These are phyloP conservation scores for Alternaria sp. DNA, from an alignment of 2,329 filamentous ascomycete genomes.

Conservation along the genomic window DNA sequence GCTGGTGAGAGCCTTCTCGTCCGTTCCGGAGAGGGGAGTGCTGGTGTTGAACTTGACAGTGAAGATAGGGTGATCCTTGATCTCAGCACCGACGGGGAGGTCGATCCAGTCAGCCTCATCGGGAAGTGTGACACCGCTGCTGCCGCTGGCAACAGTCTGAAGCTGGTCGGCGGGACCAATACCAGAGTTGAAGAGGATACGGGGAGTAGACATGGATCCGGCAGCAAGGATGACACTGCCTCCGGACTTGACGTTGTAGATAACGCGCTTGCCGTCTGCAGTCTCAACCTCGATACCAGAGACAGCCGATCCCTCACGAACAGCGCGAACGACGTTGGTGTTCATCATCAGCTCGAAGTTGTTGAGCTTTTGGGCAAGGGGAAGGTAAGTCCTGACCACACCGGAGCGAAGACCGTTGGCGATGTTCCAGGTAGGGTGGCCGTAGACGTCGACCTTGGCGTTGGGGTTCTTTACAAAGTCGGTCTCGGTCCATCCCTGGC, in stretches of 20 bases:
- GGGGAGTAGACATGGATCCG: constrained; percentile 73
- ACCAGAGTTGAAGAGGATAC: constrained; percentile 73
- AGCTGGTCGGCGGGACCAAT: constrained; percentile 68
- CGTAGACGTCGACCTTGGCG: constrained; percentile 68
- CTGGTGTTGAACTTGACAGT: constrained; percentile 45
- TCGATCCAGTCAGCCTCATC: constrained; percentile 58
- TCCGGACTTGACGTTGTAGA: constrained; percentile 64
- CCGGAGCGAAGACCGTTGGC: constrained; percentile 71
- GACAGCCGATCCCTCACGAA: constrained; percentile 68
- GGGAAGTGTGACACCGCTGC: constrained; percentile 54
- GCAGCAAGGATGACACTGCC: constrained; percentile 74
- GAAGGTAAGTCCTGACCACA: constrained; percentile 75
- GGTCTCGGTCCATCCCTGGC: constrained; percentile 71
- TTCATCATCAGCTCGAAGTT: constrained; percentile 75
- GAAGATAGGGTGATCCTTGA: constrained; percentile 53
- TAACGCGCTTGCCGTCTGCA: constrained; percentile 51
- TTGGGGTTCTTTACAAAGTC: constrained; percentile 67
- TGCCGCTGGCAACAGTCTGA: constrained; percentile 54
- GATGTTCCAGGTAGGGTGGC: constrained; percentile 73
- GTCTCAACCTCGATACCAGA: constrained; percentile 70
- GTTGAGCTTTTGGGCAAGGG: constrained; percentile 64
- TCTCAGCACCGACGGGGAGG: constrained; percentile 58
- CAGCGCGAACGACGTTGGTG: constrained; percentile 70
- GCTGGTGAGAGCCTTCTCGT: constrained; percentile 34
- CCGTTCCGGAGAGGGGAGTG: constrained; percentile 26